Evolutionary conservation across 345 rosid genomes (phyloP).

Genomic region (Isatis tinctoria): DNA sequence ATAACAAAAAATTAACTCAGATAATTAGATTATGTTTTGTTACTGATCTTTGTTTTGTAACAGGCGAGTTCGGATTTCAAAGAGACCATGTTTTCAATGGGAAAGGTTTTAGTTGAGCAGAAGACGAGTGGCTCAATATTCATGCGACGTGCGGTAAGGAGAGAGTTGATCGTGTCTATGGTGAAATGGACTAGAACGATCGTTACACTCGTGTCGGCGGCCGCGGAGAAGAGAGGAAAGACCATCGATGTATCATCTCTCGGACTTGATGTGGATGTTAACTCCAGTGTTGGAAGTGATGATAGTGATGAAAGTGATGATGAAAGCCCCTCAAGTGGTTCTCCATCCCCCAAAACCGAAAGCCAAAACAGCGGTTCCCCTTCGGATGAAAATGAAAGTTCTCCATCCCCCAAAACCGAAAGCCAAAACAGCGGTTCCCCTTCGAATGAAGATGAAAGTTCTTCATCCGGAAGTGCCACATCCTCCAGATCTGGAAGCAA

Average conservation of each 20-base stretch:
- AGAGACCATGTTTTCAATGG: slow-evolving; percentile 12
- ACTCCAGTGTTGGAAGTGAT: background rate
- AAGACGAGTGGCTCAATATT: slow-evolving; percentile 2
- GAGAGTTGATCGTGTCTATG: slow-evolving; percentile 3
- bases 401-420: background rate
- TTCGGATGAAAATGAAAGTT: background rate
- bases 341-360: background rate
- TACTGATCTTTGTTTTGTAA: background rate
- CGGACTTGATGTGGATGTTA: slow-evolving; percentile 28
- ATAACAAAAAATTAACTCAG: background rate
- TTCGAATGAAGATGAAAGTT: background rate
- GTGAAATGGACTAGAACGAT: slow-evolving; percentile 9
- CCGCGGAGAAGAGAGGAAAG: background rate
- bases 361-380: background rate
- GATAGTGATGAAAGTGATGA: too few species aligned
- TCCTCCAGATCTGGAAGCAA: background rate
- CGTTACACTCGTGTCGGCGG: background rate
- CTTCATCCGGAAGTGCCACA: background rate
- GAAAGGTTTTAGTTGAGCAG: slow-evolving; percentile 20
- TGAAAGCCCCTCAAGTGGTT: background rate
- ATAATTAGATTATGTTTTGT: background rate
- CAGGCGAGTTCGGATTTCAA: background rate
- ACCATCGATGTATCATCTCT: background rate
- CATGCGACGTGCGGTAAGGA: background rate
- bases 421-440: background rate